Conservation (phyloP, 768 basidiomycete genomes). For the Exsudoporus frostii region DNA sequence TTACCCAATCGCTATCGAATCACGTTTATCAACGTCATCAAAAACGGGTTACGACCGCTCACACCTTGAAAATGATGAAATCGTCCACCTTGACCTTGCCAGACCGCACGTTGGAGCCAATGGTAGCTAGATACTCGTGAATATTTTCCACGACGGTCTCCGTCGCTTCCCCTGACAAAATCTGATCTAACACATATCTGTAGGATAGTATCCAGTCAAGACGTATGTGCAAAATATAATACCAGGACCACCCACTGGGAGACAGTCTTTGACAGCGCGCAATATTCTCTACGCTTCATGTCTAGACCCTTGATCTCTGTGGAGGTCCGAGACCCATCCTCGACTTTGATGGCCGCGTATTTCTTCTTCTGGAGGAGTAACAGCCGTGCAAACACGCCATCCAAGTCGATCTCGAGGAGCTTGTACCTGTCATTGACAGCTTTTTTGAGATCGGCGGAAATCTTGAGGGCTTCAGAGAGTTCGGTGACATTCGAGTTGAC, state of each 20-base stretch:
- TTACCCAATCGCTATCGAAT: slow-evolving; percentile 80
- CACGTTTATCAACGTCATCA: neutral
- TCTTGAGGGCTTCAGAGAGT: slow-evolving; percentile 84
- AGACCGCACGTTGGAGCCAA: slow-evolving; percentile 75
- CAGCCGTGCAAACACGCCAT: slow-evolving; percentile 89
- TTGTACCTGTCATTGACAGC: slow-evolving; percentile 94
- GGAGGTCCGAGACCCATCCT: slow-evolving; percentile 71
- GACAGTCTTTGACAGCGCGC: slow-evolving; percentile 83
- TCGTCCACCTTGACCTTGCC: slow-evolving; percentile 86
- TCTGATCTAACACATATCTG: slow-evolving; percentile 86
- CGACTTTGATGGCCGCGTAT: slow-evolving; percentile 95
- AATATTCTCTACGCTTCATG: slow-evolving; percentile 98
- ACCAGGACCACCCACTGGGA: slow-evolving; percentile 65
- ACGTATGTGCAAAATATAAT: neutral
- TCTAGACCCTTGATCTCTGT: slow-evolving; percentile 96
- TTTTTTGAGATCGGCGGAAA: slow-evolving; percentile 91
- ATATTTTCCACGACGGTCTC: slow-evolving; percentile 88
- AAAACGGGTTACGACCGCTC: slow-evolving; percentile 1
- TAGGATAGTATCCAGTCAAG: slow-evolving; percentile 1
- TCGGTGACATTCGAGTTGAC: slow-evolving; percentile 94
- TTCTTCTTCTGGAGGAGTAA: slow-evolving; percentile 98
- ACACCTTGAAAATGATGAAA: slow-evolving; percentile 91
- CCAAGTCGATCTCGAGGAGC: slow-evolving; percentile 94
- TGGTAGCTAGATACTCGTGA: slow-evolving; percentile 80
- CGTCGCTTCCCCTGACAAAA: slow-evolving; percentile 87